Evolutionary conservation across 192 early-diverging fungal genomes (phyloP).

Genomic region (Coemansia sp.): DNA sequence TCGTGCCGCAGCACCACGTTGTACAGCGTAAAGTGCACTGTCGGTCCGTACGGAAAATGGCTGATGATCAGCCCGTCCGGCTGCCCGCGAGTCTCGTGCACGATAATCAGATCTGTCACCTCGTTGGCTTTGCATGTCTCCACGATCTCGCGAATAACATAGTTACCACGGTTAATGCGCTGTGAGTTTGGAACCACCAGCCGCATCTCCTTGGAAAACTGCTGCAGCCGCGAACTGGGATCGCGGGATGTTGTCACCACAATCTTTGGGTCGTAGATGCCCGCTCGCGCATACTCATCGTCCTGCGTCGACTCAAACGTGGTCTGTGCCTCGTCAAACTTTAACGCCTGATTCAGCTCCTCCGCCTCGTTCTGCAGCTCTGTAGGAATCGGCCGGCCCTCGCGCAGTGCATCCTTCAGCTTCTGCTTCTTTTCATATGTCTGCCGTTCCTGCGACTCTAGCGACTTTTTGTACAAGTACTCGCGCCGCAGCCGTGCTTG

Average conservation of each 20-base stretch:
- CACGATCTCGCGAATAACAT: constrained; percentile 93
- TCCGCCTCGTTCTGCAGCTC: constrained; percentile 79
- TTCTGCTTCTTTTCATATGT: constrained; percentile 93
- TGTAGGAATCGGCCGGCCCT: constrained; percentile 83
- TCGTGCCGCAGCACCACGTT: constrained; percentile 98
- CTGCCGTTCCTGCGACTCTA: constrained; percentile 87
- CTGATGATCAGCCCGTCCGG: constrained; percentile 94
- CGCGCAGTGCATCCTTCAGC: constrained; percentile 88
- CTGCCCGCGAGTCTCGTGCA: constrained; percentile 93
- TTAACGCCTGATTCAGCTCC: constrained; percentile 71
- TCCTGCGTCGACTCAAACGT: constrained; percentile 79
- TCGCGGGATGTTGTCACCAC: constrained; percentile 96
- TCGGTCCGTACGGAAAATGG: constrained; percentile 98
- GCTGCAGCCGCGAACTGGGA: constrained; percentile 85
- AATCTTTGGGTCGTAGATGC: constrained; percentile 91
- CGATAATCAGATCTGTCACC: constrained; percentile 91
- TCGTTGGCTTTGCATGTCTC: constrained; percentile 93
- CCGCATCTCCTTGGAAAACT: constrained; percentile 98
- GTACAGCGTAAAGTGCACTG: constrained; percentile 95
- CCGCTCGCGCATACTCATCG: constrained; percentile 95
- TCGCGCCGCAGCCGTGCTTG: constrained; percentile 87
- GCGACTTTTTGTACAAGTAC: constrained; percentile 95
- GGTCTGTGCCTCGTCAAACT: constrained; percentile 83
- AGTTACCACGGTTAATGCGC: constrained; percentile 95
- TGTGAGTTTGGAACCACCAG: constrained; percentile 94